Evolutionary conservation across 2,329 filamentous ascomycete species (phyloP).

Genomic region (Pseudopyricularia javanii): DNA sequence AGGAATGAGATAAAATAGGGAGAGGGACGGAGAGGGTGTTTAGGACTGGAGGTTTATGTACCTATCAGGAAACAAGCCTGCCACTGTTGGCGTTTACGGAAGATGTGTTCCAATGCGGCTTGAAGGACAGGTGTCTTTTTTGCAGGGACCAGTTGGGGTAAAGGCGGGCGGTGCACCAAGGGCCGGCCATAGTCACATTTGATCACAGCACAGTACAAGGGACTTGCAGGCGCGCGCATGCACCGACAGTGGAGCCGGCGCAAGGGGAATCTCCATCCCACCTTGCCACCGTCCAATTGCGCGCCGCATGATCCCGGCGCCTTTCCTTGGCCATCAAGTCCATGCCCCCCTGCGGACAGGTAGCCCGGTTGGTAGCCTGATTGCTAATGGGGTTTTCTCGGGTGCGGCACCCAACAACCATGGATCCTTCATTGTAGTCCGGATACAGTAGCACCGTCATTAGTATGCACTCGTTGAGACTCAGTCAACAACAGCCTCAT

Average conservation of each 20-base stretch:
- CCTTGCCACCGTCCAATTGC: background rate
- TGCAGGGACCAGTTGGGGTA: constrained; percentile 1
- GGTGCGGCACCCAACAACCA: too few relatives aligned
- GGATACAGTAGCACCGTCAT: too few relatives aligned
- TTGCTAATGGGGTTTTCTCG: too few relatives aligned
- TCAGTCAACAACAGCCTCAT: too few relatives aligned
- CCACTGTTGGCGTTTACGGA: background rate
- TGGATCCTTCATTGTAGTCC: too few relatives aligned
- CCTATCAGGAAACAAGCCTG: background rate
- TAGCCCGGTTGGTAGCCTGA: too few relatives aligned
- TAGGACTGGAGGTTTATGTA: background rate
- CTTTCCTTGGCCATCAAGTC: too few relatives aligned
- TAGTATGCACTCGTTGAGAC: too few relatives aligned
- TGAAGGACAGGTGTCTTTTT: constrained; percentile 5
- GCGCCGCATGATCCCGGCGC: too few relatives aligned
- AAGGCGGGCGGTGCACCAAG: background rate
- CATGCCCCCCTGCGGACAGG: too few relatives aligned
- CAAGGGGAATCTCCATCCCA: background rate
- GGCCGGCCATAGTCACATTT: too few relatives aligned
- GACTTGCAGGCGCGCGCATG: background rate
- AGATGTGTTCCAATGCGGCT: background rate
- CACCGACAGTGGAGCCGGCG: background rate
- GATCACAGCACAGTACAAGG: background rate
- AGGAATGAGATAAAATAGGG: background rate
- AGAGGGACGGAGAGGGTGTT: background rate